Conservation (phyloP, 2,329 filamentous ascomycete genomes). For the Monilinia aucupariae region DNA sequence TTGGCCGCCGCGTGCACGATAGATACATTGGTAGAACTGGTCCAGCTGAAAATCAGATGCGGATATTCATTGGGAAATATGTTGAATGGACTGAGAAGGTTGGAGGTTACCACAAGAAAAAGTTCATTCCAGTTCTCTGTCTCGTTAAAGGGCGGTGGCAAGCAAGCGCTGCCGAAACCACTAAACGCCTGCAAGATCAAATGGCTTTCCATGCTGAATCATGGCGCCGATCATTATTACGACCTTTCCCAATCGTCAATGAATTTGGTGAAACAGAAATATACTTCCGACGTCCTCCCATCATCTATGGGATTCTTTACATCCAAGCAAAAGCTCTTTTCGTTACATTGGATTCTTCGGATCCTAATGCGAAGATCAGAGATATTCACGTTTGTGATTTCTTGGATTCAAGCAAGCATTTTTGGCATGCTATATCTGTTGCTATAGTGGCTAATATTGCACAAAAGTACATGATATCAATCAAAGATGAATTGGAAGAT, state of each 20-base stretch:
- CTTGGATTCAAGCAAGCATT: slow-evolving; percentile 28
- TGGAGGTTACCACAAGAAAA: slow-evolving; percentile 30
- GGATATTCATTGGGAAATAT: slow-evolving; percentile 31
- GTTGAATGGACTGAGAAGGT: slow-evolving; percentile 36
- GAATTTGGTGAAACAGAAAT: slow-evolving; percentile 24
- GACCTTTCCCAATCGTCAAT: slow-evolving; percentile 19
- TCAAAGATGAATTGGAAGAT: slow-evolving; percentile 30
- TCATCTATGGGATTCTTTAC: slow-evolving; percentile 36
- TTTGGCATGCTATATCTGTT: slow-evolving; percentile 36
- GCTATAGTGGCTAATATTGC: slow-evolving; percentile 33
- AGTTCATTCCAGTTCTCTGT: slow-evolving; percentile 32
- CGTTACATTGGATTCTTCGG: slow-evolving; percentile 32
- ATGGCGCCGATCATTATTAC: slow-evolving; percentile 28
- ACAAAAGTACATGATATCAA: slow-evolving; percentile 33
- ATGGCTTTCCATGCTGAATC: slow-evolving; percentile 30
- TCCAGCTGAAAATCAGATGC: slow-evolving; percentile 29
- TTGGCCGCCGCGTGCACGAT: slow-evolving; percentile 29
- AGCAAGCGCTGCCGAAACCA: slow-evolving; percentile 22
- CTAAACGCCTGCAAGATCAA: slow-evolving; percentile 25
- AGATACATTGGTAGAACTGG: slow-evolving; percentile 22
- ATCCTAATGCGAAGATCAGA: slow-evolving; percentile 26
- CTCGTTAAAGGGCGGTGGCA: slow-evolving; percentile 22
- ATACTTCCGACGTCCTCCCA: slow-evolving; percentile 29
- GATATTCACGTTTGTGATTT: slow-evolving; percentile 34
- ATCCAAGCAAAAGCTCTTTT: slow-evolving; percentile 29